These are phyloP conservation scores for Durusdinium trenchii DNA, from an alignment of 73 alveolate species.

Conservation along the genomic window DNA sequence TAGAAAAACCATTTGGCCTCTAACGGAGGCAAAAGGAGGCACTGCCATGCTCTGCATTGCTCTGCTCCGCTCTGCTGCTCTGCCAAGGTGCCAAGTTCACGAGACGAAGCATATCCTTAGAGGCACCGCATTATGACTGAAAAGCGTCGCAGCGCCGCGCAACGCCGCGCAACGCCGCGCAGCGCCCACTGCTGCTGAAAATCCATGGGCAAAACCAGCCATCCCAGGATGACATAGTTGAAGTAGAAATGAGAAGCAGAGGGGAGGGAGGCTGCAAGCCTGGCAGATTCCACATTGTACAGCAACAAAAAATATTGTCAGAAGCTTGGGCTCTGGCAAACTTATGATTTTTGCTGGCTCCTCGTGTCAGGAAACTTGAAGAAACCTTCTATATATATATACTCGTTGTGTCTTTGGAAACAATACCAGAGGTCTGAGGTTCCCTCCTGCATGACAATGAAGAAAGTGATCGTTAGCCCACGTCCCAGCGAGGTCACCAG, in stretches of 20 bases:
- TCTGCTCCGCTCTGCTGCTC: background rate
- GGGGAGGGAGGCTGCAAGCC: constrained; percentile 86
- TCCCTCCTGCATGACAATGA: constrained; percentile 89
- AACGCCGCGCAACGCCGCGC: background rate
- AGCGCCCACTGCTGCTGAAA: background rate
- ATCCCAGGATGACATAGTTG: constrained; percentile 88
- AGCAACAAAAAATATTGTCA: no score
- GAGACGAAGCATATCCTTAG: constrained; percentile 71
- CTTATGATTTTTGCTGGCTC: constrained; percentile 92
- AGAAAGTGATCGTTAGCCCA: constrained; percentile 85
- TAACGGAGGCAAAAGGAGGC: background rate
- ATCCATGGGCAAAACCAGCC: constrained; percentile 73
- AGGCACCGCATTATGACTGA: no score
- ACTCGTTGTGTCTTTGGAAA: no score
- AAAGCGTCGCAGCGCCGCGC: background rate
- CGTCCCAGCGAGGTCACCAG: constrained; percentile 85
- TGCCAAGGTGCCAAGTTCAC: constrained; percentile 49
- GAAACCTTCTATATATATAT: no score
- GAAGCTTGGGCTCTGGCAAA: background rate
- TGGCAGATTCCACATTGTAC: background rate
- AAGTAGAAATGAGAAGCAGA: constrained; percentile 74
- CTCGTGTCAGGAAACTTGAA: background rate
- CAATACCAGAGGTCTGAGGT: background rate
- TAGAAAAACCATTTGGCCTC: constrained; percentile 94
- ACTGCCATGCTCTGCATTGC: background rate